Conservation (phyloP, 495 filamentous ascomycete species). For the Tuber magnatum region DNA sequence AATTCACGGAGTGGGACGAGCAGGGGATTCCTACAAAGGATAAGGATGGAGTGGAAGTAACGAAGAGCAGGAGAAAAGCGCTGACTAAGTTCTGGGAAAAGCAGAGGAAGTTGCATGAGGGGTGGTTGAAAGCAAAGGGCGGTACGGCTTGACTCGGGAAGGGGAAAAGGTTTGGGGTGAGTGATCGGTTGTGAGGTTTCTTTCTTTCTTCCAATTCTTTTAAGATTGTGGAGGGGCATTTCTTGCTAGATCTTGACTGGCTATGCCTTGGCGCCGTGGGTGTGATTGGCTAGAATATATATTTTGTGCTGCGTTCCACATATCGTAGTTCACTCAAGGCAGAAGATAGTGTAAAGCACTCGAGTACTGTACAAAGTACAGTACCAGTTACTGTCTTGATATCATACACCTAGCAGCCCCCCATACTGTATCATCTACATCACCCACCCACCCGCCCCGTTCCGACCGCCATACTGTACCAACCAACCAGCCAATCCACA, state of each 20-base stretch:
- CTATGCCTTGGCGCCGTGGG: not conserved
- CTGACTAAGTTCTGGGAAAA: slow-evolving; percentile 84
- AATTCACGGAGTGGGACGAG: slow-evolving; percentile 75
- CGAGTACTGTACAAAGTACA: not conserved
- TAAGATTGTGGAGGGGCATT: not conserved
- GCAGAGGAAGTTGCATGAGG: slow-evolving; percentile 80
- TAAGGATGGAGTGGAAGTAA: slow-evolving; percentile 66
- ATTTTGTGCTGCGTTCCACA: not conserved
- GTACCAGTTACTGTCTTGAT: not conserved
- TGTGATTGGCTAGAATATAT: not conserved
- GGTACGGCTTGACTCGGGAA: not conserved
- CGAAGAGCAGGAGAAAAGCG: slow-evolving; percentile 76
- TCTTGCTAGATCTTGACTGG: not conserved
- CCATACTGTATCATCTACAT: not conserved
- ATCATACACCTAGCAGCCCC: not conserved
- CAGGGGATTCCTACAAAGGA: slow-evolving; percentile 76
- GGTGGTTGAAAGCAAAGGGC: slow-evolving; percentile 12
- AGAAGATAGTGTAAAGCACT: not conserved
- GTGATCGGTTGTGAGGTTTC: not conserved
- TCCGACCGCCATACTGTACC: not conserved
- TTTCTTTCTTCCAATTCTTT: not conserved
- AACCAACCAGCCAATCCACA: not conserved
- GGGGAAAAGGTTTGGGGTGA: not conserved
- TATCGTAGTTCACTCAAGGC: not conserved
- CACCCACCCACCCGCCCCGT: not conserved